Conservation (phyloP, 768 basidiomycete species). For the Collybiopsis luxurians region DNA sequence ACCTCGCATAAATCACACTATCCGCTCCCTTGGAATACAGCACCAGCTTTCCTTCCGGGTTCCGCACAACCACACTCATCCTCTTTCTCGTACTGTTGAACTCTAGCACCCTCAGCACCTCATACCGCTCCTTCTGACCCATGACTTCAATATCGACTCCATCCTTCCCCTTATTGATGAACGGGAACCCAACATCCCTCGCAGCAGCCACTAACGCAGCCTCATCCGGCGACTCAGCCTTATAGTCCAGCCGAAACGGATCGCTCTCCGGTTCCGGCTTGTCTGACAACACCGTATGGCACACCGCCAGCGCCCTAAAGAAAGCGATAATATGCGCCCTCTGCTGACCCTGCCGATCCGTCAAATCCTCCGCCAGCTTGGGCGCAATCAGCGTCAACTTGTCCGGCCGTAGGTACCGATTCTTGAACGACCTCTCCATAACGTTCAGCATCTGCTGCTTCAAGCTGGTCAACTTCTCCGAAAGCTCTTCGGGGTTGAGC, state of each 20-base stretch:
- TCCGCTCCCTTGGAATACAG: constrained; percentile 98
- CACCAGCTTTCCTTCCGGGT: constrained; percentile 77
- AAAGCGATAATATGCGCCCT: constrained; percentile 72
- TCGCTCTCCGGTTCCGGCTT: constrained; percentile 57
- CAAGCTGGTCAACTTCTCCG: constrained; percentile 55
- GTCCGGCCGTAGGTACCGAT: constrained; percentile 78
- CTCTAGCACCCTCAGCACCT: constrained; percentile 78
- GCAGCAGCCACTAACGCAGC: constrained; percentile 92
- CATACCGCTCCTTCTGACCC: constrained; percentile 83
- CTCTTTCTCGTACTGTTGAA: constrained; percentile 94
- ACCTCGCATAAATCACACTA: constrained; percentile 86
- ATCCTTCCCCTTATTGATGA: constrained; percentile 72
- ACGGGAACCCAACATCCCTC: constrained; percentile 91
- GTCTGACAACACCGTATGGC: constrained; percentile 89
- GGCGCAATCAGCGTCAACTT: constrained; percentile 88
- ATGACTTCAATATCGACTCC: constrained; percentile 86
- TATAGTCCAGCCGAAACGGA: constrained; percentile 77
- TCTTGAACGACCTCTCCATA: constrained; percentile 82
- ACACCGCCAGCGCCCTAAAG: constrained; percentile 93
- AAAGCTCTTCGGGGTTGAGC: constrained; percentile 70
- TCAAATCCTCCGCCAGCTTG: constrained; percentile 75
- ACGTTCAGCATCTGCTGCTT: constrained; percentile 75
- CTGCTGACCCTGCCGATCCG: constrained; percentile 58
- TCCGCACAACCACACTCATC: constrained; percentile 90
- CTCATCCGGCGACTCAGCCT: constrained; percentile 96